Evolutionary conservation across 495 filamentous ascomycete species (phyloP), one percentile per base, ranked within the genome.

Genomic region (Poronia punctata): DNA sequence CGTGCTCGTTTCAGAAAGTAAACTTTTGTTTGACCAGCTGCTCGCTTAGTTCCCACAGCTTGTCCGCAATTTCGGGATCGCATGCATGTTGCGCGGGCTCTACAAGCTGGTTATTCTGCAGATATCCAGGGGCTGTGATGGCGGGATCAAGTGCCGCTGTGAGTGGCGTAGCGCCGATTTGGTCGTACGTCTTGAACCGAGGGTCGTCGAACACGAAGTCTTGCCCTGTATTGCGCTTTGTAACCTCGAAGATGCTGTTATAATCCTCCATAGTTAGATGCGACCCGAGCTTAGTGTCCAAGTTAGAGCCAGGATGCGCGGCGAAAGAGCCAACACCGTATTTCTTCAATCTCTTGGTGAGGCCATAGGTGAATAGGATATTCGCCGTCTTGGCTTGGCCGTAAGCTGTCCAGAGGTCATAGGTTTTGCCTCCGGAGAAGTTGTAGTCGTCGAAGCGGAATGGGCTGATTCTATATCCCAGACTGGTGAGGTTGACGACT

Each of bases 361-460:
- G 61, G 15, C 64, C 70, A 0, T 68, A 53, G 3, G 75, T 54
- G 38, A 70, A 78, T 9, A 80, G 62, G 33, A 80, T 67, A 52
- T 75, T 77, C 11, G 74, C 75, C 10, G 62, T 68, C 56, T 82
- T 81, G 4, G 66, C 65, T 29, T 74, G 70, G 11, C 68, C 72
- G 50, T 82, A 80, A 5, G 67, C 60, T 3, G 36, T 47, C 48
- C 60, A 70, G 11, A 56, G 57, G 39, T 54, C 57, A 52, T 71
- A 74, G 5, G 52, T 54, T 17, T 36, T 50, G 28, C 48, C 53
- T 32, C 45, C 56, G 25, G 48, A 50, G 46, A 70, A 76, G 40
- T 71, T 74, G 28, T 51, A 62, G 54, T 80, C 72, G 44, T 65
- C 58, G 39, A 67, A 76, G 4, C 66, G 53, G 15, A 79, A 48